phyloP scores from a whole-genome alignment of 768 basidiomycete species.

The Tulasnella sp. region DNA sequence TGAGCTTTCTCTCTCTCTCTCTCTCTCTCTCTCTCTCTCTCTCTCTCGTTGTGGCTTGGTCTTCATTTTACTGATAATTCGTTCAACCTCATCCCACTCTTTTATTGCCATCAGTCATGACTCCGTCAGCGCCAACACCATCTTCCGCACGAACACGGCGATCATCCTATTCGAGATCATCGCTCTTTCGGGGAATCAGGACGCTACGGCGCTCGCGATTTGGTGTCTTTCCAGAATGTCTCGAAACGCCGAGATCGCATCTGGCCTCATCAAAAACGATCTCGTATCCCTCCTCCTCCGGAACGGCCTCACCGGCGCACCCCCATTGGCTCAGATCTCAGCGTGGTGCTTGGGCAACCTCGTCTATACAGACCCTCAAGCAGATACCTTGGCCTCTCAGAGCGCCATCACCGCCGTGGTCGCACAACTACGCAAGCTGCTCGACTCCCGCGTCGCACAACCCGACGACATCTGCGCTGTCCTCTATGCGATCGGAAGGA shows the following conservation, averaged over 20 bases:
- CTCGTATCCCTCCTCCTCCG: conserved; percentile 5
- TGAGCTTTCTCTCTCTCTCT: not conserved
- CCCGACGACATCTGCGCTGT: not conserved
- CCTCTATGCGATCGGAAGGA: conserved; percentile 12
- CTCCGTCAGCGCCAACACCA: conserved; percentile 15
- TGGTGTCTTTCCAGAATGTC: conserved; percentile 14
- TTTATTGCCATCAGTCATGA: conserved; percentile 12
- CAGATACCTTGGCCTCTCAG: conserved; percentile 3
- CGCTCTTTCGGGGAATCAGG: not conserved
- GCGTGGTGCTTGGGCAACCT: conserved; percentile 17
- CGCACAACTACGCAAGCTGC: conserved; percentile 2
- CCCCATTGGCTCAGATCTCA: not conserved
- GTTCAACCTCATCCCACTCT: no score
- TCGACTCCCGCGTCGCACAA: no score
- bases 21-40: no score
- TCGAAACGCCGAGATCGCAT: conserved; percentile 13
- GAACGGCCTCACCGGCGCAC: not conserved
- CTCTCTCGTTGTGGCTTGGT: no score
- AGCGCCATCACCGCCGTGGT: not conserved
- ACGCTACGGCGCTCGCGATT: conserved; percentile 5
- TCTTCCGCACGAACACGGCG: conserved; percentile 10
- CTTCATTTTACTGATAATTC: no score
- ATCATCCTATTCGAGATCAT: conserved; percentile 11
- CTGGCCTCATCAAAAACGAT: conserved; percentile 13
- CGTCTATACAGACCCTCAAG: conserved; percentile 5